Evolutionary conservation across 2,329 filamentous ascomycete species (phyloP).

Genomic region (Trichoderma koningiopsis): DNA sequence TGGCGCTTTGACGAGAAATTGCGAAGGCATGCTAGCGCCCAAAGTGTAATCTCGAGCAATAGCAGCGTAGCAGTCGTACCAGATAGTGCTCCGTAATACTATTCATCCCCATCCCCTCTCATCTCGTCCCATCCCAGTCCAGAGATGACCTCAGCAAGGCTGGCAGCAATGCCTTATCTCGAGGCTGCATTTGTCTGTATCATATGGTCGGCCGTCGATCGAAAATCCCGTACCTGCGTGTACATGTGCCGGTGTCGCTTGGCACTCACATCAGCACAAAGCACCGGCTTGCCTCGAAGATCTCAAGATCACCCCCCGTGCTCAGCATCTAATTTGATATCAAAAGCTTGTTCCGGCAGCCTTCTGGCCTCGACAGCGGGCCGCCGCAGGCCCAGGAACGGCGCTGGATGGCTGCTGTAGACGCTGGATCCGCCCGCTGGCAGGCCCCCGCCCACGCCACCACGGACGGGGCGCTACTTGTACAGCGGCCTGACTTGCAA

Average conservation of each 20-base stretch:
- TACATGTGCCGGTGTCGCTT: neutral
- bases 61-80: neutral
- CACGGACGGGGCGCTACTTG: neutral
- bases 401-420: conserved; percentile 3
- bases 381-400: conserved; percentile 12
- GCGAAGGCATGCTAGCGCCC: conserved; percentile 5
- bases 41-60: neutral
- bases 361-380: conserved; percentile 1
- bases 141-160: neutral
- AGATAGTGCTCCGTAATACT: neutral
- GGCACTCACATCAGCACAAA: neutral
- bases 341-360: conserved; percentile 2
- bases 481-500: conserved; percentile 2
- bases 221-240: neutral
- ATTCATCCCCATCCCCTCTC: neutral
- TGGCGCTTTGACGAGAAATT: conserved; percentile 18
- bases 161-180: neutral
- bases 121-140: neutral
- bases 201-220: neutral
- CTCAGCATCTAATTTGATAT: neutral
- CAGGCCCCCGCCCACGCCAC: neutral
- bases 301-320: neutral
- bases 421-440: neutral
- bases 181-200: neutral
- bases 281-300: neutral